Base-by-base conservation (phyloP, 1,284 basidiomycete genomes). In the Cerioporus squamosus region DNA sequence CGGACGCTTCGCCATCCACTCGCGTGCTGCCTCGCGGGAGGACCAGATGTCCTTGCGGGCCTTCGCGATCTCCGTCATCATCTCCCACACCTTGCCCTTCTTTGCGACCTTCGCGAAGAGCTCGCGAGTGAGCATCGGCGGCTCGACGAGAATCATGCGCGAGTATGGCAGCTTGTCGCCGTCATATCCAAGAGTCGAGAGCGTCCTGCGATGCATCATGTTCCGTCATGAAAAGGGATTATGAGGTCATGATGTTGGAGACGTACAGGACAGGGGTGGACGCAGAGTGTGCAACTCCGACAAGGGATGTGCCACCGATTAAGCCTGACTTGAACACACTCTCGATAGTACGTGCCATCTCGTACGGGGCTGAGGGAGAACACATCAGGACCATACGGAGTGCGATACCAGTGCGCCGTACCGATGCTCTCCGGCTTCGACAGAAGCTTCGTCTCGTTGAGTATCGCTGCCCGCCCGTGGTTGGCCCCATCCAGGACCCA, bases 1-100 rank as follows among this genome's bases (percentile, higher is more conserved):
- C 9, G 43, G 23, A 6, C 62, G 55, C 17, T 46, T 53, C 10
- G 49, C 33, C 47, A 66, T 53, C 59, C 57, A 60, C 22, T 57
- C 60, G 8, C 38, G 45, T 2, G 66, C 66, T 2, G 26, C 55
- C 7, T 38, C 53, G 29, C 55, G 61, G 17, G 53, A 58, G 3
- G 64, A 53, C 66, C 66, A 67, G n/a, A 53, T 53, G 44, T 67
- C 64, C 53, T 55, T 57, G 5, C 64, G 54, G 9, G 18, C 54
- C 44, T 33, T 29, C 17, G 53, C 57, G 43, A 50, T n/a, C 14
- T 24, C 55, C 6, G 39, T 22, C 2, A 39, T 33, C 1, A 48
- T 29, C 20, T 40, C 12, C 12, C 49, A 49, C 20, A 33, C 22
- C 12, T 20, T 42, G 26, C 38, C 26, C 40, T 39, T 43, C 22